phyloP scores from a whole-genome alignment of 805 yeast genomes.

The Zygotorulaspora florentina region DNA sequence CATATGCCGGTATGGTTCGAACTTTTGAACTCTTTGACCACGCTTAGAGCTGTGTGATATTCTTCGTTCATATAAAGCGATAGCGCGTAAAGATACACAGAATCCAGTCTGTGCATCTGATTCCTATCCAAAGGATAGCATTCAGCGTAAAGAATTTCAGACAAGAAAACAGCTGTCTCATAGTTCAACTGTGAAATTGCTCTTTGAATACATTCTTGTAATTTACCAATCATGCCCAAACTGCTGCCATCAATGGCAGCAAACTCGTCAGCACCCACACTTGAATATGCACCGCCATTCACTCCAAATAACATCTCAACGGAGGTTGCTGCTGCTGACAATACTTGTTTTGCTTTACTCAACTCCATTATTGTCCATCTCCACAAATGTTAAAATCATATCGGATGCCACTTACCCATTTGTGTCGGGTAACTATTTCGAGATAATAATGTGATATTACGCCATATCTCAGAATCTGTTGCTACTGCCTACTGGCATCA shows the following conservation, averaged over 20 bases:
- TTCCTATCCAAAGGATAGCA: slow-evolving; percentile 25
- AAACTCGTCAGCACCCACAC: slow-evolving; percentile 11
- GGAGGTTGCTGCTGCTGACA: background rate
- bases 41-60: slow-evolving; percentile 58
- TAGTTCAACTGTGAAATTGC: slow-evolving; percentile 28
- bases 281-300: slow-evolving; percentile 5
- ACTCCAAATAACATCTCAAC: slow-evolving; percentile 11
- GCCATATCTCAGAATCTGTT: too few relatives aligned
- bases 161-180: slow-evolving; percentile 76
- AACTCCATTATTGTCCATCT: background rate
- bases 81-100: slow-evolving; percentile 65
- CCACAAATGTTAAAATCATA: background rate
- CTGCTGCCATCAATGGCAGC: slow-evolving; percentile 8
- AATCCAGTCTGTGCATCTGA: slow-evolving; percentile 43
- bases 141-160: slow-evolving; percentile 75
- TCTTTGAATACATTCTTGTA: slow-evolving; percentile 19
- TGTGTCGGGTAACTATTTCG: too few relatives aligned
- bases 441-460: too few relatives aligned
- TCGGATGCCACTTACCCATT: too few relatives aligned
- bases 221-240: slow-evolving; percentile 12
- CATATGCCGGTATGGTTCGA: slow-evolving; percentile 65
- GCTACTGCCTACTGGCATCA: too few relatives aligned
- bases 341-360: background rate
- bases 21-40: slow-evolving; percentile 34
- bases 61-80: slow-evolving; percentile 57